Evolutionary conservation across 2,329 filamentous ascomycete species (phyloP).

Genomic region (Harringtonia lauricola): DNA sequence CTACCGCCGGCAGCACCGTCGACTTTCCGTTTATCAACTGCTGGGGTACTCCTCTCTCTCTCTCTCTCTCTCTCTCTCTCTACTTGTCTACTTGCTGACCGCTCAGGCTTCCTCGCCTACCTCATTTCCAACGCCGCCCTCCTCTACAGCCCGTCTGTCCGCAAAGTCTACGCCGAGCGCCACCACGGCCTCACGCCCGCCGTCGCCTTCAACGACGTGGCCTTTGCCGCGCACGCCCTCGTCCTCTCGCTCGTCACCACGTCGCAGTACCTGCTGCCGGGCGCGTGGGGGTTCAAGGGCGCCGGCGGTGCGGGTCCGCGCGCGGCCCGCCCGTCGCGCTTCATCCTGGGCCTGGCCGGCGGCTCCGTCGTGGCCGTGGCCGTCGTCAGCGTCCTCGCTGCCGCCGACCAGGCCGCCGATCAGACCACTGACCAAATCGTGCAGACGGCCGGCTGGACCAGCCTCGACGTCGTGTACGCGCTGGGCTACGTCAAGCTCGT

Average conservation of each 20-base stretch:
- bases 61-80: background rate
- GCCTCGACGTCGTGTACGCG: slow-evolving; percentile 53
- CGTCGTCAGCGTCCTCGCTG: slow-evolving; percentile 29
- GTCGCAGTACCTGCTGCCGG: slow-evolving; percentile 62
- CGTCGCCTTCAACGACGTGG: slow-evolving; percentile 80
- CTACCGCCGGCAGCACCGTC: slow-evolving; percentile 74
- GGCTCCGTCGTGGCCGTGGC: slow-evolving; percentile 55
- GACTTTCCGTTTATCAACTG: slow-evolving; percentile 75
- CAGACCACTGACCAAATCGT: too few species aligned
- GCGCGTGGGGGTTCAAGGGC: slow-evolving; percentile 61
- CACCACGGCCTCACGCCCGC: slow-evolving; percentile 69
- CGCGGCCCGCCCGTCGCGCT: slow-evolving; percentile 43
- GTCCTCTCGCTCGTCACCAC: slow-evolving; percentile 61
- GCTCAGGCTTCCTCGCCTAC: slow-evolving; percentile 60
- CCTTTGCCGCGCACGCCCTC: slow-evolving; percentile 75
- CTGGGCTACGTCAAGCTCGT: slow-evolving; percentile 83
- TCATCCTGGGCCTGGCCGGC: slow-evolving; percentile 58
- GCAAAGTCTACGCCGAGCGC: slow-evolving; percentile 71
- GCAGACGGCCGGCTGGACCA: slow-evolving; percentile 37
- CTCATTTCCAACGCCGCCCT: slow-evolving; percentile 63
- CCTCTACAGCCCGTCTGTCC: slow-evolving; percentile 68
- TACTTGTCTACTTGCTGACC: background rate
- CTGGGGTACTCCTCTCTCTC: slow-evolving; percentile 30
- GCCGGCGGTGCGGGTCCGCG: slow-evolving; percentile 22
- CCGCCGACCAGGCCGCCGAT: too few species aligned